Conservation (phyloP, 495 filamentous ascomycete genomes). For the Parachaetomium inaequale region DNA sequence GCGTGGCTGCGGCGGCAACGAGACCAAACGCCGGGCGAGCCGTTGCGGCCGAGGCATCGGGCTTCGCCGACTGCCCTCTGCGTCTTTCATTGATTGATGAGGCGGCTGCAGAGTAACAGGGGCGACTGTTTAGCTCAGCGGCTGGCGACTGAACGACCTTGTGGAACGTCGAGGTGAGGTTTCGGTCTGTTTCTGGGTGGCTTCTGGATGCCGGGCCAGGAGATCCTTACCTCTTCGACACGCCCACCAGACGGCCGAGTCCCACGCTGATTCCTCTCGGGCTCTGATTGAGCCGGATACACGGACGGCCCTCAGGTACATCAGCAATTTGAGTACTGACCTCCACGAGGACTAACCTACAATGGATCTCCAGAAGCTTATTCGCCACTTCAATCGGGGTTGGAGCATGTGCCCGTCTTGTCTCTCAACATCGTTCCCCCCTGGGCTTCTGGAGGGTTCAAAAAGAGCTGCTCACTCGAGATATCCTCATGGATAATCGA, state of each 20-base stretch:
- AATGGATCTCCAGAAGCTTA: too few relatives aligned
- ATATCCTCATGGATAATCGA: not conserved
- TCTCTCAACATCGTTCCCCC: too few relatives aligned
- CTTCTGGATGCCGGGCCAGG: too few relatives aligned
- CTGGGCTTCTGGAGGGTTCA: not conserved
- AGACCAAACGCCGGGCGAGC: not conserved
- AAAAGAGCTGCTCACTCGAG: not conserved
- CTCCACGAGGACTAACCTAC: too few relatives aligned
- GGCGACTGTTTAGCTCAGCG: not conserved
- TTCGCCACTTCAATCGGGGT: too few relatives aligned
- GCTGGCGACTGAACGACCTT: not conserved
- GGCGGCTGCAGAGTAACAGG: not conserved
- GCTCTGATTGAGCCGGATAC: too few relatives aligned
- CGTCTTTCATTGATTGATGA: not conserved
- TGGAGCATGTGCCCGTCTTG: too few relatives aligned
- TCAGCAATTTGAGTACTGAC: too few relatives aligned
- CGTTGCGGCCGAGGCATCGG: not conserved
- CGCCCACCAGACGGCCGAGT: too few relatives aligned
- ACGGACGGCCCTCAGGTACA: too few relatives aligned
- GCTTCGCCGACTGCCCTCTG: not conserved
- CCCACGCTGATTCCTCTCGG: too few relatives aligned
- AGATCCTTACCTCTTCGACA: too few relatives aligned
- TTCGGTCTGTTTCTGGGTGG: not conserved
- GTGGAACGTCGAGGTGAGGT: not conserved
- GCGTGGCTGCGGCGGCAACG: not conserved